A percentile compares a stretch with the other conserved stretches of the same genome.
Evolutionary conservation across 148 eudicot species (phyloP).

Genomic region (Pharnaceum exiguum): DNA sequence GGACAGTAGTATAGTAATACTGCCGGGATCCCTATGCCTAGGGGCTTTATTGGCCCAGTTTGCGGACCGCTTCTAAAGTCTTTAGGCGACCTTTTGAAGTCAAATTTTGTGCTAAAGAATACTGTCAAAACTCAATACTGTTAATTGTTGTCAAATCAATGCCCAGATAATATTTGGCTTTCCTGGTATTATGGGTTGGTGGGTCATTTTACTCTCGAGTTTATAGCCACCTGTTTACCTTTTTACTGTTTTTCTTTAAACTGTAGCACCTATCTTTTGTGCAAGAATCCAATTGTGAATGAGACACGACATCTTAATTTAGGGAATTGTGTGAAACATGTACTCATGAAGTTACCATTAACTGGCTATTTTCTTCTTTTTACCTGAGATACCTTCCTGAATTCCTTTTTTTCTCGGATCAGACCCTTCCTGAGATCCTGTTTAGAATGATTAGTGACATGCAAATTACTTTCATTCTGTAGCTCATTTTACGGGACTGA

Average conservation of each 20-base stretch:
- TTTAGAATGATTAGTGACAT: no score
- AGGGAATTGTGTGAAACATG: constrained; percentile 9
- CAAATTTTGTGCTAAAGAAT: no score
- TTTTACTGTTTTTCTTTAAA: constrained; percentile 1
- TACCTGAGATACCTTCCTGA: no score
- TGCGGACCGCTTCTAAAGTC: not conserved
- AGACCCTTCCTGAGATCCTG: no score
- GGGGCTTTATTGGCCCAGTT: constrained; percentile 14
- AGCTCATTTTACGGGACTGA: no score
- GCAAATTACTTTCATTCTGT: no score
- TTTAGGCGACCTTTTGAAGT: not conserved
- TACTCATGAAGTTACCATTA: no score
- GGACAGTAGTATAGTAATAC: no score
- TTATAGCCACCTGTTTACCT: constrained; percentile 1
- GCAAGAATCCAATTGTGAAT: not conserved
- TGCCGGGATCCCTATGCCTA: constrained; percentile 1
- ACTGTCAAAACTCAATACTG: not conserved
- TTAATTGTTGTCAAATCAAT: not conserved
- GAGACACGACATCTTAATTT: constrained; percentile 10
- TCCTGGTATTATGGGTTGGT: constrained; percentile 20
- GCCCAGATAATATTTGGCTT: not conserved
- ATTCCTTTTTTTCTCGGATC: no score
- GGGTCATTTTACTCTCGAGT: constrained; percentile 8
- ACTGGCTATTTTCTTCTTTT: no score
- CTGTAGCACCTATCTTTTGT: not conserved